Percentiles rank a stretch among this genome's conserved stretches.
These are phyloP conservation scores for Chytriomyces sp. DNA, from an alignment of 192 early-diverging fungal genomes.

Conservation along the genomic window DNA sequence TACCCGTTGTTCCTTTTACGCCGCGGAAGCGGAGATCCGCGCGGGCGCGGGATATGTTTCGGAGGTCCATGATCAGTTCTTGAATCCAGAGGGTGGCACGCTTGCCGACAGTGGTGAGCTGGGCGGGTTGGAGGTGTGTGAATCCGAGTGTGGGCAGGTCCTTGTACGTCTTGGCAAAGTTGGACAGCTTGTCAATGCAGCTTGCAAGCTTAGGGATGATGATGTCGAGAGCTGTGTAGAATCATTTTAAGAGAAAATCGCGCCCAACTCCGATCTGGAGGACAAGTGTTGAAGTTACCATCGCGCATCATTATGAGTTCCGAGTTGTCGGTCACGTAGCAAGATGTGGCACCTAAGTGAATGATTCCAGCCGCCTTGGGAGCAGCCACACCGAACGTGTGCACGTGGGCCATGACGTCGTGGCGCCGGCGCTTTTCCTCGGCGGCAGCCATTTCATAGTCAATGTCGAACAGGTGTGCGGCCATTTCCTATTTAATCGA, in stretches of 20 bases:
- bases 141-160: conserved; percentile 94
- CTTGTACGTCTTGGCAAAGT: conserved; percentile 80
- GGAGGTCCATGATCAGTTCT: conserved; percentile 93
- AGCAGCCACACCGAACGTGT: conserved; percentile 80
- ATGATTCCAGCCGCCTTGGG: conserved; percentile 92
- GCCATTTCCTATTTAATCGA: conserved; percentile 80
- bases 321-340: conserved; percentile 99
- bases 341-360: conserved; percentile 97
- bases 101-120: conserved; percentile 98
- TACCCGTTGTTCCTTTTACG: conserved; percentile 98
- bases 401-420: conserved; percentile 99
- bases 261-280: neutral
- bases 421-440: conserved; percentile 95
- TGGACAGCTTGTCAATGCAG: conserved; percentile 75
- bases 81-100: conserved; percentile 95
- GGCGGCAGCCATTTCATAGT: conserved; percentile 82
- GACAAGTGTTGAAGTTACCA: conserved; percentile 39
- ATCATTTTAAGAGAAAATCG: neutral
- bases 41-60: conserved; percentile 87
- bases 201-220: conserved; percentile 85
- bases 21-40: conserved; percentile 91
- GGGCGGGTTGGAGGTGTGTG: conserved; percentile 99
- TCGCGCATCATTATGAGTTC: conserved; percentile 97
- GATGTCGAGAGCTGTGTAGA: conserved; percentile 69
- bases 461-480: conserved; percentile 82